These are phyloP conservation scores for Zygosaccharomyces gambellarensis DNA, from an alignment of 805 yeast genomes.

Conservation along the genomic window DNA sequence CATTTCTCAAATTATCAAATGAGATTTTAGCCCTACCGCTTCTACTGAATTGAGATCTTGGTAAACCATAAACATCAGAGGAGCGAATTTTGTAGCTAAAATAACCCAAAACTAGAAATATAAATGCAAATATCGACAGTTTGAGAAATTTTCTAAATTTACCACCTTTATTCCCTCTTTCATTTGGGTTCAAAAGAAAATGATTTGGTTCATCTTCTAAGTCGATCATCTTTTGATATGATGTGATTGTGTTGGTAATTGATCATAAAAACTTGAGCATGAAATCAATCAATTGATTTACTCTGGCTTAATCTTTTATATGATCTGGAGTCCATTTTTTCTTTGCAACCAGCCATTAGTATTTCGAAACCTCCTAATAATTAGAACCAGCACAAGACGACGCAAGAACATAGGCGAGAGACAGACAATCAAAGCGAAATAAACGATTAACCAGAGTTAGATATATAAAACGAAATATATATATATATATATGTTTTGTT, in stretches of 20 bases:
- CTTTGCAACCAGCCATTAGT: background rate
- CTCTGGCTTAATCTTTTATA: background rate
- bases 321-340: background rate
- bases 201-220: background rate
- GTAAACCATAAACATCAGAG: conserved; percentile 8
- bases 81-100: background rate
- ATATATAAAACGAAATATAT: too few relatives aligned
- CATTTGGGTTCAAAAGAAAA: too few relatives aligned
- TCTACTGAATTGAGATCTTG: conserved; percentile 15
- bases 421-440: background rate
- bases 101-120: background rate
- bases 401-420: background rate
- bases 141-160: too few relatives aligned
- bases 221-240: background rate
- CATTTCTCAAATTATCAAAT: conserved; percentile 47
- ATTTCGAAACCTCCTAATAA: background rate
- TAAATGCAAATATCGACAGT: too few relatives aligned
- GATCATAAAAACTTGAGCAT: background rate
- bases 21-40: conserved; percentile 32
- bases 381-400: background rate
- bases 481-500: too few relatives aligned
- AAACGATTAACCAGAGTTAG: too few relatives aligned
- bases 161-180: too few relatives aligned
- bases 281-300: background rate
- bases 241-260: background rate